phyloP scores from a whole-genome alignment of 495 filamentous ascomycete species.

The Saxophila tyrrhenica region DNA sequence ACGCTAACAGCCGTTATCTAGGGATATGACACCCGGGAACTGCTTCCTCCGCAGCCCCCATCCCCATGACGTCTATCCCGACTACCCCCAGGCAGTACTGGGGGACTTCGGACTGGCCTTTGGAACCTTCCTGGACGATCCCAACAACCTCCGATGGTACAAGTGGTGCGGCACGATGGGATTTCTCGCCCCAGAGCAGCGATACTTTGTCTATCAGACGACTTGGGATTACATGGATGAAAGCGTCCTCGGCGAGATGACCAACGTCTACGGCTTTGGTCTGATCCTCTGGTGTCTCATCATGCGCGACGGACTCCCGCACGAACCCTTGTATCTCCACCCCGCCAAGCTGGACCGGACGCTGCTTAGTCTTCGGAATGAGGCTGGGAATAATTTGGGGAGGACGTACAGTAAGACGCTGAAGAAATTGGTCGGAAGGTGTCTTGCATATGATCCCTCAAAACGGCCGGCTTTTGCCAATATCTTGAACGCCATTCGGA shows the following conservation, averaged over 20 bases:
- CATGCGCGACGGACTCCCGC: background rate
- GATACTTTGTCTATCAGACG: background rate
- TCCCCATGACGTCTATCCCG: background rate
- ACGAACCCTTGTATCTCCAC: background rate
- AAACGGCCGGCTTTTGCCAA: background rate
- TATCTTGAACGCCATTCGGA: background rate
- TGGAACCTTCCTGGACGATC: background rate
- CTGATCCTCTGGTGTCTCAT: background rate
- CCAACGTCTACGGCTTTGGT: background rate
- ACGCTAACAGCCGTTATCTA: no score
- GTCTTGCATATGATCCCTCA: background rate
- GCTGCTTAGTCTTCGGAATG: no score
- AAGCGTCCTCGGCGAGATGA: background rate
- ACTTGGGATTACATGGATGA: background rate
- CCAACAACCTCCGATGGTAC: background rate
- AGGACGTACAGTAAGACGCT: conserved; percentile 1
- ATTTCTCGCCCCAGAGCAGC: background rate
- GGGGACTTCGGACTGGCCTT: background rate
- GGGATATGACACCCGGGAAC: background rate
- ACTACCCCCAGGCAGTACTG: background rate
- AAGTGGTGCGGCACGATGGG: background rate
- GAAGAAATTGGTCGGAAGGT: background rate
- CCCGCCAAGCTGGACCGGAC: no score
- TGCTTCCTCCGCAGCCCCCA: background rate
- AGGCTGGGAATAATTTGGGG: no score